Evolutionary conservation across 306 rosid genomes (phyloP), one percentile per base, ranked within the genome.

Genomic region (Prosopis cineraria): DNA sequence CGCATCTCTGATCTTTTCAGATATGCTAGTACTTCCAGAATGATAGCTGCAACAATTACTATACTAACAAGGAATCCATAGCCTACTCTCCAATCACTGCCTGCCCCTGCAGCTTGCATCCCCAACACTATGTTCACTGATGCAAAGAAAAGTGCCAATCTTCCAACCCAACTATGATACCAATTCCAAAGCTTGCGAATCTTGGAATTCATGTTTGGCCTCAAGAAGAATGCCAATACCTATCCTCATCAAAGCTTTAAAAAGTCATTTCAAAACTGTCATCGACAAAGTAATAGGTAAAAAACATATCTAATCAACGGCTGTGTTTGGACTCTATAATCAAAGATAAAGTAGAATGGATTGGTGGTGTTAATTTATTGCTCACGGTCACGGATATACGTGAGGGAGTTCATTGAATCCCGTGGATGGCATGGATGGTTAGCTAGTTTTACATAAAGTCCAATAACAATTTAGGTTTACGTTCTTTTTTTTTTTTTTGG

Each of bases 151-250:
- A 96, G 85, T 25, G 97, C 97, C 81, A 93, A 45, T 83, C 99
- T 96, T 83, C 99, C 99, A 81, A 89, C 77, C 93, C 97, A 96
- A 73, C 87, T 71, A 68, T 96, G 99, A 80, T 96, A 96, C 96
- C 90, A 84, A 64, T 96, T 96, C 99, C 98, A 96, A 72, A 87
- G 79, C 74, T 76, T 87, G 12, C 99, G 89, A 56, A 81, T 47
- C 92, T 91, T 93, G 10, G 94, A 84, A 14, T 90, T 91, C 80
- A 81, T 86, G 89, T 80, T 79, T 16, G 99, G 97, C 67, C 98
- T 81, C 52, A 91, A 82, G 80, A 92, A 87, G 78, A 92, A 90
- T 76, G 98, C 98, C 81, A 92, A 50, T 71, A 91, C 85, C 98
- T 95, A 88, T 56, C 87, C 22, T 73, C 80, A 70, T 84, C 70